phyloP scores from a whole-genome alignment of 257 asterid genomes.

The Prunella vulgaris region DNA sequence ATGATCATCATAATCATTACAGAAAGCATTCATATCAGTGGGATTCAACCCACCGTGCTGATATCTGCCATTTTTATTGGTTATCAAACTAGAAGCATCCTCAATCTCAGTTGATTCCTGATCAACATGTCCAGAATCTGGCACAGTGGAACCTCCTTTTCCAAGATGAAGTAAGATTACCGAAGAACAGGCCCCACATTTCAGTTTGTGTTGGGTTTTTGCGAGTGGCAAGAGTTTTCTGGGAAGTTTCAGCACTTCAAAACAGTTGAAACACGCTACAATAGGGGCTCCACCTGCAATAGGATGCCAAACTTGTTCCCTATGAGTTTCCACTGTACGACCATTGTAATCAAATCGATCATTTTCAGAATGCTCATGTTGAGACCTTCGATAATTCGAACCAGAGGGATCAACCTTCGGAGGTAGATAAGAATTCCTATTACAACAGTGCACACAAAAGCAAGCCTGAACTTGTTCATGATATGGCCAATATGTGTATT shows the following conservation, averaged over 20 bases:
- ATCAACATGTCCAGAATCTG: slow-evolving; percentile 42
- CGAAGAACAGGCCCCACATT: slow-evolving; percentile 91
- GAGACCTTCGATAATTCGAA: slow-evolving; percentile 36
- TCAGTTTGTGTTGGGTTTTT: slow-evolving; percentile 43
- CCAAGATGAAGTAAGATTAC: slow-evolving; percentile 51
- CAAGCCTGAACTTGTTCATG: slow-evolving; percentile 50
- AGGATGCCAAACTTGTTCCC: slow-evolving; percentile 39
- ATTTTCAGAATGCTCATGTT: slow-evolving; percentile 35
- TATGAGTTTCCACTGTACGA: slow-evolving; percentile 33
- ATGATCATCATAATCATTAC: slow-evolving; percentile 39
- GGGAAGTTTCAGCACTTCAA: slow-evolving; percentile 62
- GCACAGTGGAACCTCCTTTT: slow-evolving; percentile 36
- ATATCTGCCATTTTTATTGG: slow-evolving; percentile 38
- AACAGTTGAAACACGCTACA: slow-evolving; percentile 73
- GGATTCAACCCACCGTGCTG: slow-evolving; percentile 30
- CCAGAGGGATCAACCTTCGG: slow-evolving; percentile 40
- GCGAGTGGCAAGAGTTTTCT: slow-evolving; percentile 36
- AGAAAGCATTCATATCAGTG: slow-evolving; percentile 24
- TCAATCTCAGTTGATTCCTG: slow-evolving; percentile 37
- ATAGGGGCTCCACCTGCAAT: slow-evolving; percentile 93
- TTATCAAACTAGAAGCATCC: slow-evolving; percentile 37
- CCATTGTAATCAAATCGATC: slow-evolving; percentile 37
- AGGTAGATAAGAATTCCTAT: slow-evolving; percentile 43
- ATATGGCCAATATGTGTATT: slow-evolving; percentile 34
- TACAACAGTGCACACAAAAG: slow-evolving; percentile 59